These are phyloP conservation scores for Corymbia calophylla DNA, from an alignment of 441 rosid species.

Conservation along the genomic window DNA sequence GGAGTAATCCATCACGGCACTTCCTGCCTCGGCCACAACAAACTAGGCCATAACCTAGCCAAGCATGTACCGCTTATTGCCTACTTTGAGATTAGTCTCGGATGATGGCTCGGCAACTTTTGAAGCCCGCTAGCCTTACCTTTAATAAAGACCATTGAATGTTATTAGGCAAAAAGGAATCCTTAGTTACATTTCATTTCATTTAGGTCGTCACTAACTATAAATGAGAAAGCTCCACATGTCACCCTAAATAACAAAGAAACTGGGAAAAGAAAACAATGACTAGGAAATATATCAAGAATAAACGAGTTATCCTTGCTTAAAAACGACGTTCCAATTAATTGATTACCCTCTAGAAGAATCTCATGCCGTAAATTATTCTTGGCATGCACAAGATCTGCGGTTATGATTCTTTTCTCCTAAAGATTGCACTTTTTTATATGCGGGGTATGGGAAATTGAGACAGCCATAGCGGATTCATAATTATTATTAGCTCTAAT, in stretches of 20 bases:
- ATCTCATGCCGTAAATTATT: not conserved
- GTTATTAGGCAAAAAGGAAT: not conserved
- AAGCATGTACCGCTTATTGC: not conserved
- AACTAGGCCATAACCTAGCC: not conserved
- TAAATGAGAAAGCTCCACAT: not conserved
- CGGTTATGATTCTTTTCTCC: conserved; percentile 2
- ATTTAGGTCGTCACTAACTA: not conserved
- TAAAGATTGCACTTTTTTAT: not conserved
- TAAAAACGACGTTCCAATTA: not conserved
- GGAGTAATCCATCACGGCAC: not conserved
- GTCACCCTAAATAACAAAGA: not conserved
- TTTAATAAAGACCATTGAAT: not conserved
- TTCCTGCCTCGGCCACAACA: not conserved
- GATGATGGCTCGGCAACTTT: not conserved
- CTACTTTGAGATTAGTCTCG: not conserved
- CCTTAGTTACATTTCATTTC: not conserved
- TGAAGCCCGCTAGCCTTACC: not conserved
- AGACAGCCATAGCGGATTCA: not conserved
- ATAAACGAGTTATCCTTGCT: not conserved
- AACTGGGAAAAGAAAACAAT: not conserved
- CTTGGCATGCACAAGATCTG: not conserved
- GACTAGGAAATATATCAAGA: conserved; percentile 12
- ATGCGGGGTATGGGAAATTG: not conserved
- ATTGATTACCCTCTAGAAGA: not conserved
- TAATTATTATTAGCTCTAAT: not conserved